Percentiles rank a stretch among this genome's conserved stretches.
Conservation (phyloP, 2,329 filamentous ascomycete species). For the Curvularia sp. region DNA sequence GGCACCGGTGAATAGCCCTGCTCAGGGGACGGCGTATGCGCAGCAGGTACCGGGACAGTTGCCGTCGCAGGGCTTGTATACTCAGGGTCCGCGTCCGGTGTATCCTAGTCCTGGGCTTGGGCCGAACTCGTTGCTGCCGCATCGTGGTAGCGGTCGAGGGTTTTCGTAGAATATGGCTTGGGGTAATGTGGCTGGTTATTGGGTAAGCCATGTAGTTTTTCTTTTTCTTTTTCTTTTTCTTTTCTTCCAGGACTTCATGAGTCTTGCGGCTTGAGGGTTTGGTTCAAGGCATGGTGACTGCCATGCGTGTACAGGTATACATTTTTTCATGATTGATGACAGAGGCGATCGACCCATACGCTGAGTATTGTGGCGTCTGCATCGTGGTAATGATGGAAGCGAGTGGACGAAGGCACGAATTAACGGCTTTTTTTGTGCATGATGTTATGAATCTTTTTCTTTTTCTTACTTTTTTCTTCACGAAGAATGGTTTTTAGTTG, state of each 20-base stretch:
- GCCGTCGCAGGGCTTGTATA: not conserved
- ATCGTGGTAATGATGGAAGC: not conserved
- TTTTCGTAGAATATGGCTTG: not conserved
- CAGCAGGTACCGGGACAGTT: not conserved
- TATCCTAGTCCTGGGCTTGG: not conserved
- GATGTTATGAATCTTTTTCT: not conserved
- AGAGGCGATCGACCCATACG: not conserved
- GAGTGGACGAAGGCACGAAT: not conserved
- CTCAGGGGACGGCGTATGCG: conserved; percentile 6
- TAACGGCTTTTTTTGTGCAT: not conserved
- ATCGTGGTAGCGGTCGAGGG: not conserved
- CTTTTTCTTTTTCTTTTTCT: too few relatives aligned
- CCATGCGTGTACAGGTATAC: not conserved
- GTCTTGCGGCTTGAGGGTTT: not conserved
- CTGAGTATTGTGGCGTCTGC: not conserved
- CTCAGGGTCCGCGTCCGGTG: not conserved
- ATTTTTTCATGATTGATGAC: not conserved
- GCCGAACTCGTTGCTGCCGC: not conserved
- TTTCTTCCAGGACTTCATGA: too few relatives aligned
- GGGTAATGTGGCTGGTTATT: not conserved
- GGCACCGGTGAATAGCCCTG: not conserved
- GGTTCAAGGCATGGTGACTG: not conserved
- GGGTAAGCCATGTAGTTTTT: not conserved
- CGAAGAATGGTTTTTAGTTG: not conserved
- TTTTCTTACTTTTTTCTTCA: not conserved